Conservation (phyloP, 768 basidiomycete species). For the Hypsizygus marmoreus region DNA sequence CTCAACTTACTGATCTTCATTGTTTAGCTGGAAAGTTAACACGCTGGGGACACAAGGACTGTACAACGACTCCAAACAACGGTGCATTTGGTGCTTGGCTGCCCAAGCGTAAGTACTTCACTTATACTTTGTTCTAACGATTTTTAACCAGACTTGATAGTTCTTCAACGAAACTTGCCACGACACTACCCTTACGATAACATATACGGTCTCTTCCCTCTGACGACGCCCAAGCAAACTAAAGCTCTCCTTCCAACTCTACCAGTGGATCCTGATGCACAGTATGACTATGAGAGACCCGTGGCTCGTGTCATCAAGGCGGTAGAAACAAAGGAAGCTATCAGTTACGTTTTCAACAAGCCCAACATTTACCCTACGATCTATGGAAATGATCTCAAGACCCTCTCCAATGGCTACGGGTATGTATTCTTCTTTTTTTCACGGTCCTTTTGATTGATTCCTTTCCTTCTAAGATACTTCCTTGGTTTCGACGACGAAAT, state of each 20-base stretch:
- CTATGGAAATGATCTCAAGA: conserved; percentile 14
- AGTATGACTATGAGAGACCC: conserved; percentile 15
- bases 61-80: conserved; percentile 11
- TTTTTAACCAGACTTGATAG: conserved; percentile 11
- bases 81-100: conserved; percentile 21
- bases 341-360: conserved; percentile 22
- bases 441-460: not conserved
- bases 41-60: conserved; percentile 24
- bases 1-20: not conserved
- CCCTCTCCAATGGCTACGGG: conserved; percentile 23
- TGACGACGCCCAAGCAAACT: conserved; percentile 12
- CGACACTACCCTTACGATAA: conserved; percentile 22
- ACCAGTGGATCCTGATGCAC: too few relatives aligned
- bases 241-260: conserved; percentile 1
- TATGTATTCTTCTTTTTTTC: not conserved
- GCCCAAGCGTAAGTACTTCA: conserved; percentile 18
- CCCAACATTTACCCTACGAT: conserved; percentile 13
- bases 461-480: conserved; percentile 13
- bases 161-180: conserved; percentile 25
- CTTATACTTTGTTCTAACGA: not conserved
- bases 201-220: conserved; percentile 24
- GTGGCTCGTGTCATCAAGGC: conserved; percentile 7
- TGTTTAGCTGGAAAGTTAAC: conserved; percentile 13
- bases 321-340: conserved; percentile 14
- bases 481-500: conserved; percentile 19